Percentiles rank a stretch among this genome's conserved stretches.
Evolutionary conservation across 2,329 filamentous ascomycete genomes (phyloP).

Genomic region (Hymenoscyphus fructigenus): DNA sequence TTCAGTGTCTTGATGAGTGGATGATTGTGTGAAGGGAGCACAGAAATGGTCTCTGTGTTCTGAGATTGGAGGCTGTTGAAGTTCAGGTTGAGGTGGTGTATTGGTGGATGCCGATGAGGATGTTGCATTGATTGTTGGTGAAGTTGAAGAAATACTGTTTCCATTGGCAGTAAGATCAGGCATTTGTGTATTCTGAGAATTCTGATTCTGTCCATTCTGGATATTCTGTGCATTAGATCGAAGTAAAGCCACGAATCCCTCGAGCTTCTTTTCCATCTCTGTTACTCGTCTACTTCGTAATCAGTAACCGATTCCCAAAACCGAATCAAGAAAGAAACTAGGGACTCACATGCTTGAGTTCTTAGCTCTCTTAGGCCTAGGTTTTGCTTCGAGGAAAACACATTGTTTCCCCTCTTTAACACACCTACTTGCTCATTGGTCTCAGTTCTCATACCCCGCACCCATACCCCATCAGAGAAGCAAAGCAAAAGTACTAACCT

Average conservation of each 20-base stretch:
- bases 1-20: background rate
- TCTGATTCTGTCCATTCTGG: background rate
- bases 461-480: background rate
- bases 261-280: conserved; percentile 37
- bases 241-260: conserved; percentile 25
- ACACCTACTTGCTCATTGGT: conserved; percentile 14
- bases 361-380: conserved; percentile 50
- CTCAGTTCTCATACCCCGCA: conserved; percentile 44
- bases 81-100: background rate
- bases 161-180: background rate
- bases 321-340: background rate
- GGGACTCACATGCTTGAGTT: conserved; percentile 45
- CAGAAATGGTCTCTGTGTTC: background rate
- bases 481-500: conserved; percentile 45
- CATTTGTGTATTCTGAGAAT: background rate
- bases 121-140: background rate
- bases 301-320: background rate
- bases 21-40: background rate
- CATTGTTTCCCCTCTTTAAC: conserved; percentile 21
- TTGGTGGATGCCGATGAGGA: conserved; percentile 1
- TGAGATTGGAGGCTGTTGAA: background rate
- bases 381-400: conserved; percentile 49
- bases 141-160: background rate
- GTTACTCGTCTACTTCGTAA: conserved; percentile 30
- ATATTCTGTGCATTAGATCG: conserved; percentile 15